Evolutionary conservation across 768 basidiomycete species (phyloP).

Genomic region (Hygrophorus pudorinus): DNA sequence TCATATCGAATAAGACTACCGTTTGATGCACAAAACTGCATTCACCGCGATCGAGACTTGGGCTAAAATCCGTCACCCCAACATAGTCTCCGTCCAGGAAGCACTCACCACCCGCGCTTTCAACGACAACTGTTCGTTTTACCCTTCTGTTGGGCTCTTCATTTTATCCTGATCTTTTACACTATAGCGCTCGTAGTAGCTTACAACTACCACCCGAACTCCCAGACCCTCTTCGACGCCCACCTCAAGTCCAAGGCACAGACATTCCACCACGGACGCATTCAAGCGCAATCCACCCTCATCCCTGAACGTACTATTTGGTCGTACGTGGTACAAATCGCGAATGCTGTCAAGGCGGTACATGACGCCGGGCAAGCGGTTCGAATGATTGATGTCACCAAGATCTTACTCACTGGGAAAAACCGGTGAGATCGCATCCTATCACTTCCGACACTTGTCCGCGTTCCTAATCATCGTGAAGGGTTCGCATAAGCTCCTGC

Average conservation of each 20-base stretch:
- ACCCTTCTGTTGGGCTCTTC: background rate
- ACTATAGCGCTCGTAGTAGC: conserved; percentile 77
- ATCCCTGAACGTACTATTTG: conserved; percentile 80
- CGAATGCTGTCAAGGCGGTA: conserved; percentile 75
- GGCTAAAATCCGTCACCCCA: conserved; percentile 78
- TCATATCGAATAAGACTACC: conserved; percentile 50
- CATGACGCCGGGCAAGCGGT: conserved; percentile 78
- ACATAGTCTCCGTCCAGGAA: conserved; percentile 73
- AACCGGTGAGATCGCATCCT: conserved; percentile 47
- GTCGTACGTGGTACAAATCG: conserved; percentile 89
- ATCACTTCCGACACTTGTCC: background rate
- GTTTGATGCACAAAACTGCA: conserved; percentile 71
- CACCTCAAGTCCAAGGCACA: conserved; percentile 55
- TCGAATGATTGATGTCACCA: conserved; percentile 75
- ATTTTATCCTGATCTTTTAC: background rate
- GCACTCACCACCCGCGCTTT: conserved; percentile 95
- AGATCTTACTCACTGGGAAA: conserved; percentile 81
- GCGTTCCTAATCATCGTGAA: conserved; percentile 15
- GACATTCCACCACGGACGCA: conserved; percentile 24
- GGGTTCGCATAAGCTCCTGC: conserved; percentile 80
- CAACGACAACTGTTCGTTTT: conserved; percentile 73
- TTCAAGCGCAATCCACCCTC: conserved; percentile 3
- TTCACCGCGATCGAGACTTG: conserved; percentile 80
- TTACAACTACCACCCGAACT: conserved; percentile 80
- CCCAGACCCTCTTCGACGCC: conserved; percentile 71